These are phyloP conservation scores for Termitomyces eurrhizus DNA, from an alignment of 768 basidiomycete species.

Conservation along the genomic window DNA sequence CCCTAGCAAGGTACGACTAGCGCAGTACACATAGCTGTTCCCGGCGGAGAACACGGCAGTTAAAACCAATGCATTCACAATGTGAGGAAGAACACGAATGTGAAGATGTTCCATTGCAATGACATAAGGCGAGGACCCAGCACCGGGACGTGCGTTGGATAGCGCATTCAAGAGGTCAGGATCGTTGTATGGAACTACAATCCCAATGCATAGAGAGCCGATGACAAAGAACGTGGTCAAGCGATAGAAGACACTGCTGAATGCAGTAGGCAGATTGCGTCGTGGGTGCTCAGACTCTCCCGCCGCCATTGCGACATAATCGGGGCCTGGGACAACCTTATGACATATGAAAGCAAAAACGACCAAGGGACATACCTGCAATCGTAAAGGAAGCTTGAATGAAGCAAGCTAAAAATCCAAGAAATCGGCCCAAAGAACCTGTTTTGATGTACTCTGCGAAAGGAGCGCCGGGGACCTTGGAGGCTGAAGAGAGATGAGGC, in stretches of 20 bases:
- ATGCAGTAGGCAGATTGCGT: slow-evolving; percentile 65
- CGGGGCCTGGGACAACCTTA: slow-evolving; percentile 31
- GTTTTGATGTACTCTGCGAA: slow-evolving; percentile 53
- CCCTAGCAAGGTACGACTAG: slow-evolving; percentile 49
- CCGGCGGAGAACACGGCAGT: slow-evolving; percentile 70
- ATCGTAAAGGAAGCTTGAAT: slow-evolving; percentile 61
- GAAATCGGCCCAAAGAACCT: slow-evolving; percentile 54
- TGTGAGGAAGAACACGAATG: slow-evolving; percentile 61
- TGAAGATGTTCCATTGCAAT: slow-evolving; percentile 72
- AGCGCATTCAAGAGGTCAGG: slow-evolving; percentile 45
- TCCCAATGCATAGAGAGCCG: slow-evolving; percentile 67
- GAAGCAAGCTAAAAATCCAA: slow-evolving; percentile 60
- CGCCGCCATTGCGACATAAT: slow-evolving; percentile 56
- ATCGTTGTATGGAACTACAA: slow-evolving; percentile 76
- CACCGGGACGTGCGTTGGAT: slow-evolving; percentile 53
- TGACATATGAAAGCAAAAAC: neutral
- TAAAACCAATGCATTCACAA: slow-evolving; percentile 71
- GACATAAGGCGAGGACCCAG: slow-evolving; percentile 77
- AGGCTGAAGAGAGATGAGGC: slow-evolving; percentile 24
- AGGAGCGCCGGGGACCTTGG: slow-evolving; percentile 44
- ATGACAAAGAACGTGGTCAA: slow-evolving; percentile 76
- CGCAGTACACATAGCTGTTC: slow-evolving; percentile 64
- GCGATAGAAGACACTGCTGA: slow-evolving; percentile 75
- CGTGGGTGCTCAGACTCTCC: slow-evolving; percentile 73
- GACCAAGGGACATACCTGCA: slow-evolving; percentile 37